Evolutionary conservation across 78 protist species (phyloP), one percentile per base, ranked within the genome.

Genomic region (Salpingoeca rosetta): DNA sequence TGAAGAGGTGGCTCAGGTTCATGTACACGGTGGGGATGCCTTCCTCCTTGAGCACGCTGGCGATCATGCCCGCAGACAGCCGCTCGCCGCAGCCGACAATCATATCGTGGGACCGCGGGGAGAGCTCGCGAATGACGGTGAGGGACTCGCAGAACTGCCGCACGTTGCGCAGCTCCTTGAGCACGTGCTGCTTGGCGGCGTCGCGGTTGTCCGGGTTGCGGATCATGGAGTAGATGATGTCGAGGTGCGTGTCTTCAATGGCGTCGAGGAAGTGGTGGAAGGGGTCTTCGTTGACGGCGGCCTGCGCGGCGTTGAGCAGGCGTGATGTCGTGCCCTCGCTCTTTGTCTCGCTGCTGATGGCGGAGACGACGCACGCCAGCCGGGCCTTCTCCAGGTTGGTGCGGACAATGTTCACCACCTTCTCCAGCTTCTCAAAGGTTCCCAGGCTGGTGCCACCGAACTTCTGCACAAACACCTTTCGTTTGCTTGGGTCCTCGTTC

Each of bases 371-470:
- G 31, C 75, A 81, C n/a, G 76, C 31, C 36, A 41, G 37, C 35
- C 76, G 76, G 11, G 7, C 35, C 36, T 28, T 25, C 7, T 25
- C 36, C 38, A 28, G 38, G 36, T 2, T 2, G 38, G 22, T 28
- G 51, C 74, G 44, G 26, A 85, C 88, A 45, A 85, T 85, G 51
- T 85, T 51, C 24, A 31, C 37, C 0, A 85, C 78, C 40, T 78
- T 45, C 31, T 38, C 51, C 84, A 85, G 75, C 38, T 40, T 11
- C 83, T 85, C 28, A 2, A 76, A 76, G 25, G 84, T 85, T 22
- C 88, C 88, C 7, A 85, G 81, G 43, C 88, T 85, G n/a, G 88
- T 85, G 44, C 88, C 88, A 22, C 88, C 88, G 45, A 85, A 85
- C 83, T 85, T 85, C 38, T 76, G 87, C 45, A 84, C 87, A 41